Evolutionary conservation across 2,329 filamentous ascomycete genomes (phyloP).

Genomic region (Claviceps humidiphila): DNA sequence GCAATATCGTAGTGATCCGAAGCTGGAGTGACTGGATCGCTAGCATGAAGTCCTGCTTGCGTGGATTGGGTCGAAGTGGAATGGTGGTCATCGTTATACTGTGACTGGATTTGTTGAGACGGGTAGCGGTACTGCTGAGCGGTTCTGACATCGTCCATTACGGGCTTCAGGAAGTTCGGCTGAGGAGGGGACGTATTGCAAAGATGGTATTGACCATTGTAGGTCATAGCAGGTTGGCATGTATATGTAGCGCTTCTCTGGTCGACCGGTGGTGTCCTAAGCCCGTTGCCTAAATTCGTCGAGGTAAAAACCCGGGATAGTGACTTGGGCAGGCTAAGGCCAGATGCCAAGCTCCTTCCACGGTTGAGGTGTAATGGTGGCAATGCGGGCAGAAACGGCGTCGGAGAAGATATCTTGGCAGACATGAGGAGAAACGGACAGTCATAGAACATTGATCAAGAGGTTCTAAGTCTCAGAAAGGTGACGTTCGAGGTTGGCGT

Average conservation of each 20-base stretch:
- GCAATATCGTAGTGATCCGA: constrained; percentile 15
- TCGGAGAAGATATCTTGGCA: constrained; percentile 13
- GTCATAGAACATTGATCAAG: background rate
- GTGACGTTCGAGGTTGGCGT: constrained; percentile 6
- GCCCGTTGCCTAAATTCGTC: constrained; percentile 21
- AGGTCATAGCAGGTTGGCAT: constrained; percentile 36
- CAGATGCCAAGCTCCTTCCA: constrained; percentile 9
- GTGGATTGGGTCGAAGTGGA: background rate
- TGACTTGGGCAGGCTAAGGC: constrained; percentile 13
- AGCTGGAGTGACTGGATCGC: constrained; percentile 25
- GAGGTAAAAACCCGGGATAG: constrained; percentile 10
- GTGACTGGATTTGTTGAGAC: constrained; percentile 12
- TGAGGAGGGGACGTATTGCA: constrained; percentile 24
- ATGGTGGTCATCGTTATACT: background rate
- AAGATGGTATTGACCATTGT: constrained; percentile 30
- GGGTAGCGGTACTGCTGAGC: constrained; percentile 20
- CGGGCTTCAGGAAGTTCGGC: constrained; percentile 17
- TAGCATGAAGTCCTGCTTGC: constrained; percentile 19
- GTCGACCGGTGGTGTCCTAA: constrained; percentile 38
- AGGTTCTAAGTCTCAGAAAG: background rate
- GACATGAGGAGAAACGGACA: constrained; percentile 14
- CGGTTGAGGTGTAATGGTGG: constrained; percentile 11
- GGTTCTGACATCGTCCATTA: constrained; percentile 20
- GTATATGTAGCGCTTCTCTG: constrained; percentile 40
- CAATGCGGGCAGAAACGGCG: constrained; percentile 10